Conservation (phyloP, 129 eudicot genomes). For the Centaurea solstitialis region DNA sequence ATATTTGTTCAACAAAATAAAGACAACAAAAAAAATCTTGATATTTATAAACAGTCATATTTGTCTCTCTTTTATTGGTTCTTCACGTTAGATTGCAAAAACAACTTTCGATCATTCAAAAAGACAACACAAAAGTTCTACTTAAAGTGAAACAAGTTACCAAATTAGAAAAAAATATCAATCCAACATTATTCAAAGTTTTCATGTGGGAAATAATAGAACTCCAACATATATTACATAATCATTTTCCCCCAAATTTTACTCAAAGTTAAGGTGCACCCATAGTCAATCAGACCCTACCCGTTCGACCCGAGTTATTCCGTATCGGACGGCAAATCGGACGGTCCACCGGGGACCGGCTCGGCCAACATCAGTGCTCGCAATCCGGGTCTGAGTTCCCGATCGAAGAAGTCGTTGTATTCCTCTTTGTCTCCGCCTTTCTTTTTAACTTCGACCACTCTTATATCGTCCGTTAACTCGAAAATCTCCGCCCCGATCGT, state of each 20-base stretch:
- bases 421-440: constrained; percentile 72
- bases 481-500: constrained; percentile 72
- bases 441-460: constrained; percentile 77
- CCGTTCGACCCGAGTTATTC: constrained; percentile 19
- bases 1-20: too few species aligned
- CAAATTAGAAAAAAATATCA: not conserved
- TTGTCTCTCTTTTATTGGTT: not conserved
- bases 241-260: not conserved
- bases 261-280: not conserved
- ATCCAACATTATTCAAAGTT: not conserved
- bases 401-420: constrained; percentile 70
- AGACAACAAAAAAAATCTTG: too few species aligned
- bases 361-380: constrained; percentile 41
- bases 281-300: not conserved
- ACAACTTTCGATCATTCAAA: not conserved
- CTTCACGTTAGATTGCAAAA: not conserved
- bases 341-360: constrained; percentile 32
- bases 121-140: not conserved
- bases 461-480: constrained; percentile 66
- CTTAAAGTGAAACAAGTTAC: not conserved
- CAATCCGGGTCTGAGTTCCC: constrained; percentile 68
- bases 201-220: not conserved
- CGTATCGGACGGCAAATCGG: constrained; percentile 47
- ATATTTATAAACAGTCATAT: too few species aligned
- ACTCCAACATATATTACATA: constrained; percentile 6